Conservation (phyloP, 768 basidiomycete species). For the Clathrus columnatus region DNA sequence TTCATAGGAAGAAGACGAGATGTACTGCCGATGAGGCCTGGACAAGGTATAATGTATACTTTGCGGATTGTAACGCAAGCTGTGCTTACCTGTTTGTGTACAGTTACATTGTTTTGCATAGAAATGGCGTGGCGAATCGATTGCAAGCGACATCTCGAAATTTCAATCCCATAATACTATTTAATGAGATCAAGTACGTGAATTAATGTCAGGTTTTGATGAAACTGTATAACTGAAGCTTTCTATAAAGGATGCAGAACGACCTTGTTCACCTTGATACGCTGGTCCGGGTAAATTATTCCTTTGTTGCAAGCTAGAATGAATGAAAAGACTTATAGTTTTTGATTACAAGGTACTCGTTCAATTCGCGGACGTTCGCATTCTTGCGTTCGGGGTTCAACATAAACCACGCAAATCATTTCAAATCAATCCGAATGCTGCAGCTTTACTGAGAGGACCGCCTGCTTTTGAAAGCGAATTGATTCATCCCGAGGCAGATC, state of each 20-base stretch:
- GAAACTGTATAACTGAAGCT: not conserved
- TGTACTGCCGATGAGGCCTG: slow-evolving; percentile 77
- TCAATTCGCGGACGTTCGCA: slow-evolving; percentile 60
- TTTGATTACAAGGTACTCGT: slow-evolving; percentile 47
- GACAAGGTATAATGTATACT: slow-evolving; percentile 59
- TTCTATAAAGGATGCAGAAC: slow-evolving; percentile 47
- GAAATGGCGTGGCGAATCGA: slow-evolving; percentile 67
- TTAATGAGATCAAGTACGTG: slow-evolving; percentile 68
- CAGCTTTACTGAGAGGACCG: slow-evolving; percentile 57
- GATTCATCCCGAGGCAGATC: not conserved
- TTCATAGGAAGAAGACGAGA: slow-evolving; percentile 58
- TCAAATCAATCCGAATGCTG: slow-evolving; percentile 61
- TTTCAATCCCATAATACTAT: slow-evolving; percentile 58
- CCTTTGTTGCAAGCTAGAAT: not conserved
- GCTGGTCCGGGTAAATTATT: slow-evolving; percentile 46
- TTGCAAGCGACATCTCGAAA: slow-evolving; percentile 57
- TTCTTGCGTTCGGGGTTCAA: slow-evolving; percentile 63
- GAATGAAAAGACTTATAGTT: not conserved
- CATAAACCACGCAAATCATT: slow-evolving; percentile 47
- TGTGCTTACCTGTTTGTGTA: not conserved
- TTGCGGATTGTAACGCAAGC: slow-evolving; percentile 11
- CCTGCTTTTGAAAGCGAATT: slow-evolving; percentile 22
- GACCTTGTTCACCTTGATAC: slow-evolving; percentile 62
- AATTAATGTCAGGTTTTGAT: not conserved
- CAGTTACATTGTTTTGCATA: slow-evolving; percentile 69